Evolutionary conservation across 2,329 filamentous ascomycete species (phyloP).

Genomic region (Aspergillus intermedius): DNA sequence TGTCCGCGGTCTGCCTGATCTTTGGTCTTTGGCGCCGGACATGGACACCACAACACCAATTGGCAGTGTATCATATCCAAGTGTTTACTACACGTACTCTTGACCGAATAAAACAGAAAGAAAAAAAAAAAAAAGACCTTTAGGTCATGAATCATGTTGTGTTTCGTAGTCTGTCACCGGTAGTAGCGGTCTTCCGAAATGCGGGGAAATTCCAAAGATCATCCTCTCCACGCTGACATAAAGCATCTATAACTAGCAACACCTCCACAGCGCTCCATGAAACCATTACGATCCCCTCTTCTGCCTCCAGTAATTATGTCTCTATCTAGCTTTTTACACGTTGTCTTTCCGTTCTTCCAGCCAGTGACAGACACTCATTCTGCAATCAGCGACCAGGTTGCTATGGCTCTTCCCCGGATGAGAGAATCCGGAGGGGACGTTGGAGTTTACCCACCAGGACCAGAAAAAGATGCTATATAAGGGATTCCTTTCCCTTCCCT

Average conservation of each 20-base stretch:
- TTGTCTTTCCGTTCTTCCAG: too few species aligned
- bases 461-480: background rate
- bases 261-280: too few species aligned
- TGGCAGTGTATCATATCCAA: background rate
- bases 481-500: background rate
- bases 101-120: background rate
- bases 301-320: too few species aligned
- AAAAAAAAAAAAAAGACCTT: slow-evolving; percentile 1
- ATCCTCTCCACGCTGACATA: too few species aligned
- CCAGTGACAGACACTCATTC: too few species aligned
- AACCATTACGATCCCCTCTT: too few species aligned
- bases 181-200: background rate
- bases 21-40: background rate
- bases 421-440: background rate
- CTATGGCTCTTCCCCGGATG: too few species aligned
- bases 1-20: background rate
- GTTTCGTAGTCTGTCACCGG: background rate
- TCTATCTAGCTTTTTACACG: too few species aligned
- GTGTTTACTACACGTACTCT: background rate
- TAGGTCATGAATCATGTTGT: background rate
- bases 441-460: background rate
- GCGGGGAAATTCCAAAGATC: background rate
- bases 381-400: too few species aligned
- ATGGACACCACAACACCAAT: background rate
- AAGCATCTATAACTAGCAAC: too few species aligned